These are phyloP conservation scores for Syzygium malaccense DNA, from an alignment of 441 rosid species.

Conservation along the genomic window DNA sequence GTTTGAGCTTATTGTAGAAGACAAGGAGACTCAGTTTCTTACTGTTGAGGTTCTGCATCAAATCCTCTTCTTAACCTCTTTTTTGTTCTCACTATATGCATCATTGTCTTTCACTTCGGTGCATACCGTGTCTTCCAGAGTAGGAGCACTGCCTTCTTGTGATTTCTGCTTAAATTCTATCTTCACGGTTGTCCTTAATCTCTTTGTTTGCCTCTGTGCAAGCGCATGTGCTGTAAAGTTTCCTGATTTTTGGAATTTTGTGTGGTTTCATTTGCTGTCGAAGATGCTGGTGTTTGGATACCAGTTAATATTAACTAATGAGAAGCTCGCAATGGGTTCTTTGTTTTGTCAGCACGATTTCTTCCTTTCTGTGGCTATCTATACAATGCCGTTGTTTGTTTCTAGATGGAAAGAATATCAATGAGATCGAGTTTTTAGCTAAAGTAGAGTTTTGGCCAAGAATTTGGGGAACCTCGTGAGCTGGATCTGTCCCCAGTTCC, in stretches of 20 bases:
- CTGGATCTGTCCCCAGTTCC: not conserved
- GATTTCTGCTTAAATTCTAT: not conserved
- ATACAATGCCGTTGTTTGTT: not conserved
- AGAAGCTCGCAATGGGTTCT: not conserved
- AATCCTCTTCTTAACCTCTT: not conserved
- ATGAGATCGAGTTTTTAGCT: not conserved
- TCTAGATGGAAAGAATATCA: not conserved
- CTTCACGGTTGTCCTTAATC: not conserved
- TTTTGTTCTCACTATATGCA: not conserved
- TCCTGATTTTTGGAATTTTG: not conserved
- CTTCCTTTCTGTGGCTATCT: not conserved
- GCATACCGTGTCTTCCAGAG: not conserved
- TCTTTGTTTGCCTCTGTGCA: not conserved
- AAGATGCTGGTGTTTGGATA: not conserved
- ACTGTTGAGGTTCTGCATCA: slow-evolving; percentile 50
- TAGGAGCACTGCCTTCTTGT: not conserved
- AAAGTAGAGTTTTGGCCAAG: not conserved
- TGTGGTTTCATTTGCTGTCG: not conserved
- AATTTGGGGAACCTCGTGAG: not conserved
- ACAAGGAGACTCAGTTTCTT: slow-evolving; percentile 89
- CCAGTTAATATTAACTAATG: not conserved
- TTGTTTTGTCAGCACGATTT: not conserved
- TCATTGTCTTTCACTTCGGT: not conserved
- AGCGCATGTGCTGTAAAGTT: not conserved
- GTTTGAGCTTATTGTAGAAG: slow-evolving; percentile 82